phyloP scores from a whole-genome alignment of 345 rosid genomes.

The Populus simonii region DNA sequence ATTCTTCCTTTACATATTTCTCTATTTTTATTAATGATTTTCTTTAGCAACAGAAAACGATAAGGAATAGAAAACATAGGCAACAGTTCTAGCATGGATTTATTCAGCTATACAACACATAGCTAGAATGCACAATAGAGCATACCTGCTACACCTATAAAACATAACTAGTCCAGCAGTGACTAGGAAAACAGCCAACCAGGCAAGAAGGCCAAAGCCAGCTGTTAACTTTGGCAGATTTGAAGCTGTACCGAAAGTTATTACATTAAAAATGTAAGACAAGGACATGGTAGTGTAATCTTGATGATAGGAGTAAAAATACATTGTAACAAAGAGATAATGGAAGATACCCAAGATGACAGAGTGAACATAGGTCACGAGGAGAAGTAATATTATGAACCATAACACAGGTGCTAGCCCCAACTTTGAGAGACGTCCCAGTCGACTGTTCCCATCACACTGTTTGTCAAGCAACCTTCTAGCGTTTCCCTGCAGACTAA shows the following conservation, averaged over 20 bases:
- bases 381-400: slow-evolving; percentile 58
- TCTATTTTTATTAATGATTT: background rate
- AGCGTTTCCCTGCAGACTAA: slow-evolving; percentile 78
- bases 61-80: background rate
- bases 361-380: slow-evolving; percentile 65
- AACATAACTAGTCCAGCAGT: slow-evolving; percentile 70
- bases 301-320: slow-evolving; percentile 16
- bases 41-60: background rate
- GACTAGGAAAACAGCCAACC: slow-evolving; percentile 77
- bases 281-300: background rate
- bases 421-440: slow-evolving; percentile 75
- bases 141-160: slow-evolving; percentile 92
- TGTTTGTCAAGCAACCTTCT: slow-evolving; percentile 81
- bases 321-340: slow-evolving; percentile 13
- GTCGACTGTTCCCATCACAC: slow-evolving; percentile 61
- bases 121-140: background rate
- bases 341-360: slow-evolving; percentile 61
- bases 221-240: slow-evolving; percentile 70
- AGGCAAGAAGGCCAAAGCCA: slow-evolving; percentile 77
- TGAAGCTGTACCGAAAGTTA: slow-evolving; percentile 50
- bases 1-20: background rate
- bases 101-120: slow-evolving; percentile 1
- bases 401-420: slow-evolving; percentile 89
- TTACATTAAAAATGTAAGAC: background rate
- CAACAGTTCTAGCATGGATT: background rate